Evolutionary conservation across 225 moss, liverwort and hornwort genomes (phyloP), one percentile per base, ranked within the genome.

Genomic region (Climacium dendroides): DNA sequence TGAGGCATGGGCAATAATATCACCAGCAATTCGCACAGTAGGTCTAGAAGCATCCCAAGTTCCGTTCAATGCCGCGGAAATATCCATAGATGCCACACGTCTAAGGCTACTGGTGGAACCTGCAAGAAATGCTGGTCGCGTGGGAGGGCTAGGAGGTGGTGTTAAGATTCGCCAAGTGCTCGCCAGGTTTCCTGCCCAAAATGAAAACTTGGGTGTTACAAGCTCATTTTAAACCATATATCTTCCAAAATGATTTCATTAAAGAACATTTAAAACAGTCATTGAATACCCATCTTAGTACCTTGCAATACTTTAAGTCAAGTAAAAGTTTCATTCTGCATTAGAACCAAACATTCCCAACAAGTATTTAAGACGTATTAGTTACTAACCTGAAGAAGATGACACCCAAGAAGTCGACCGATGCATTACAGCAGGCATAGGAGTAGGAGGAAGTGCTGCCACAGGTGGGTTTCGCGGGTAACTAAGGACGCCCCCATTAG

Each of bases 351-450:
- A 74, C 67, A 74, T 26, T 78, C 37, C 45, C 43, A 26, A 70
- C 48, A 67, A 74, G 37, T 11, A 15, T 76, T n/a, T 85, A 45
- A 83, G 45, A 65, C 76, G 63, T 41, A 23, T 29, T 50, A 70
- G 18, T 89, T 74, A n/a, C 78, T 61, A 54, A 98, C 98, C 98
- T 92, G 98, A 95, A 47, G 96, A 92, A 83, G 98, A 97, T 90
- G 98, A 95, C 65, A 98, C 98, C 98, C 98, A 98, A 77, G 98
- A 98, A 66, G 98, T 98, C 74, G 98, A 98, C 19, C 98, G 94
- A 84, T 95, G 95, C 74, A 98, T 91, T 52, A 93, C 98, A 86
- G 95, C 93, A 83, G 96, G 92, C 90, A 94, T 90, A 60, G 93
- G 94, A 76, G 97, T 93, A 87, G 98, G 97, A 85, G 97, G 98